Conservation (phyloP, 192 early-diverging fungal genomes). For the Dissophora globulifera region DNA sequence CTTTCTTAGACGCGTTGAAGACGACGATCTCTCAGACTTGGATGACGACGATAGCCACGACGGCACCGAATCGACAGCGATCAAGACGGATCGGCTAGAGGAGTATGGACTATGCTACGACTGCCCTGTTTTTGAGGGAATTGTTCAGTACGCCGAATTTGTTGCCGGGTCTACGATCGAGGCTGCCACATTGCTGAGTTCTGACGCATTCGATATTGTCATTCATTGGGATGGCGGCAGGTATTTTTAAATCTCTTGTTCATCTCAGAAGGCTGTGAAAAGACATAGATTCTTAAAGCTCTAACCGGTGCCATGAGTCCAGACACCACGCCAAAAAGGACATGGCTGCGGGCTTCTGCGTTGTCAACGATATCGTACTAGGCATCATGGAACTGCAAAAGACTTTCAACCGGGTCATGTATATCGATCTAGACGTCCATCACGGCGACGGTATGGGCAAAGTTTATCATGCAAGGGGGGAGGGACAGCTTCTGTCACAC, state of each 20-base stretch:
- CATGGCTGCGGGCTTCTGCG: constrained; percentile 91
- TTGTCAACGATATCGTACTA: constrained; percentile 90
- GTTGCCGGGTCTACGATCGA: constrained; percentile 50
- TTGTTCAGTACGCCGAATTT: constrained; percentile 39
- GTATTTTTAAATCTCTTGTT: too few relatives aligned
- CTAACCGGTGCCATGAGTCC: too few relatives aligned
- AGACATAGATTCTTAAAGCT: too few relatives aligned
- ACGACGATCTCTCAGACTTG: not conserved
- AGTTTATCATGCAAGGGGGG: too few relatives aligned
- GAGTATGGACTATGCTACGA: constrained; percentile 53
- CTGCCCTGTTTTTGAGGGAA: constrained; percentile 49
- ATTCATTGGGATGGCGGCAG: constrained; percentile 95
- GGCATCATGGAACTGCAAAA: constrained; percentile 83
- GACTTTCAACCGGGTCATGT: constrained; percentile 77
- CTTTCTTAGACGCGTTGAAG: constrained; percentile 19
- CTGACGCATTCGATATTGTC: constrained; percentile 51
- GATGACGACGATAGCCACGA: not conserved
- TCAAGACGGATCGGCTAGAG: constrained; percentile 29
- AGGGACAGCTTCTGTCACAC: too few relatives aligned
- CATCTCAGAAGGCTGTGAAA: too few relatives aligned
- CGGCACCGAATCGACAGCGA: not conserved
- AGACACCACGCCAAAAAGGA: constrained; percentile 58
- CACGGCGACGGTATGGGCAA: constrained; percentile 78
- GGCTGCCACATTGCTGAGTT: constrained; percentile 41
- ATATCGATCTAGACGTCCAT: constrained; percentile 91